Evolutionary conservation across 306 rosid genomes (phyloP), one percentile per base, ranked within the genome.

Genomic region (Biancaea sappan): DNA sequence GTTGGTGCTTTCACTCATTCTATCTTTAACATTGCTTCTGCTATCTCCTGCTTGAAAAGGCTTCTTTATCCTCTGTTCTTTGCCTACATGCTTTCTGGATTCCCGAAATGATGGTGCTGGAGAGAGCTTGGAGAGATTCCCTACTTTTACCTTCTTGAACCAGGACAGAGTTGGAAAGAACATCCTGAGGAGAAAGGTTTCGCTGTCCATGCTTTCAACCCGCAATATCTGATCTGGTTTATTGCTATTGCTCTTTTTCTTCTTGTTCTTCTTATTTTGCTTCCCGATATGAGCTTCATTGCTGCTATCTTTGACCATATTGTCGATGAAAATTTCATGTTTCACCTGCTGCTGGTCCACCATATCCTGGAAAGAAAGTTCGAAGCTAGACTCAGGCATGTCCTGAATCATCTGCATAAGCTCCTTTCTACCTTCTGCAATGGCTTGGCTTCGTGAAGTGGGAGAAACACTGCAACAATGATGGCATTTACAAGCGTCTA

Each of bases 331-430:
- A 47, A 44, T 59, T 69, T 77, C 82, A 26, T 69, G 72, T 57
- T 66, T 75, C 22, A 7, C 46, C 16, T 81, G 84, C 40, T 69
- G 60, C 71, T 82, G 78, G 9, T 66, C 78, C 58, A 87, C 88
- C 84, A 91, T 61, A 77, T 91, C 90, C 74, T 84, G 90, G 25
- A 91, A 80, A 80, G 94, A 88, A 53, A 89, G 97, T 66, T 91
- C 94, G 21, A 69, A 89, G 79, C 79, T 63, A 8, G 86, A 87
- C 70, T 91, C 92, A 0, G 92, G 78, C 78, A 89, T 72, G 84
- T 79, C 76, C 54, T 75, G 66, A 24, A 87, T 32, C 87, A 63
- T 84, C 63, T 82, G 77, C 94, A 87, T 89, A 16, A 89, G 85
- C 76, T 85, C 83, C 29, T 19, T 89, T 74, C 85, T 86, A 28